phyloP scores from a whole-genome alignment of 2,329 filamentous ascomycete genomes.

The Lecanosticta acicola region DNA sequence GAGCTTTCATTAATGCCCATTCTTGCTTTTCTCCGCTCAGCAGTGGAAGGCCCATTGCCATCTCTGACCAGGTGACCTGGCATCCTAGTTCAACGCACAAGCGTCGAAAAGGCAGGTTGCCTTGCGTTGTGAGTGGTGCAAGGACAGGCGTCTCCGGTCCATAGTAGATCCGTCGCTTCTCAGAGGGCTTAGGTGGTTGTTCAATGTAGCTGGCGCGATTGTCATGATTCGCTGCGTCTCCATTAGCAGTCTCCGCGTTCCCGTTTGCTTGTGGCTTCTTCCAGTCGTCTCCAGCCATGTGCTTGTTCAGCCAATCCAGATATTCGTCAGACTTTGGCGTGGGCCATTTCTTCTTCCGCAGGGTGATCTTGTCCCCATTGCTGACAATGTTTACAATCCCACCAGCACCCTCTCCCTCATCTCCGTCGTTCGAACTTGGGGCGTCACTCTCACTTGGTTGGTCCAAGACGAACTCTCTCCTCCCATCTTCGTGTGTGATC shows the following conservation, averaged over 20 bases:
- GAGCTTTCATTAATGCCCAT: slow-evolving; percentile 92
- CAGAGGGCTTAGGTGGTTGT: slow-evolving; percentile 79
- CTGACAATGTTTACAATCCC: slow-evolving; percentile 72
- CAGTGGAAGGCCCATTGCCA: slow-evolving; percentile 88
- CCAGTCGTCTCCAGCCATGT: slow-evolving; percentile 37
- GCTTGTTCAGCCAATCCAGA: slow-evolving; percentile 68
- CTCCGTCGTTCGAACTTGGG: slow-evolving; percentile 27
- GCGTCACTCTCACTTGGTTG: slow-evolving; percentile 43
- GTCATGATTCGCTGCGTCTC: slow-evolving; percentile 49
- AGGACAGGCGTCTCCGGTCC: slow-evolving; percentile 86
- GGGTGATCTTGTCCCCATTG: slow-evolving; percentile 63
- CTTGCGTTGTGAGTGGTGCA: slow-evolving; percentile 94
- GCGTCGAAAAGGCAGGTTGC: slow-evolving; percentile 88
- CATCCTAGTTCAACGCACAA: slow-evolving; percentile 85
- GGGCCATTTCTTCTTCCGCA: slow-evolving; percentile 65
- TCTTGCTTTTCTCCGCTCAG: slow-evolving; percentile 86
- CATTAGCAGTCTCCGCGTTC: slow-evolving; percentile 17
- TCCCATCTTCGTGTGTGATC: slow-evolving; percentile 68
- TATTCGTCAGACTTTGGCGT: slow-evolving; percentile 72
- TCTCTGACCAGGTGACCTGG: slow-evolving; percentile 94
- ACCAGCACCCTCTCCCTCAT: slow-evolving; percentile 37
- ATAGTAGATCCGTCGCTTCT: slow-evolving; percentile 92
- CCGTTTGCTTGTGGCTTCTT: slow-evolving; percentile 17
- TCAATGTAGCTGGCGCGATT: slow-evolving; percentile 77
- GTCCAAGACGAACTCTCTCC: slow-evolving; percentile 71